phyloP scores from a whole-genome alignment of 1,139 yeast species.

The Geotrichum macrosporum region DNA sequence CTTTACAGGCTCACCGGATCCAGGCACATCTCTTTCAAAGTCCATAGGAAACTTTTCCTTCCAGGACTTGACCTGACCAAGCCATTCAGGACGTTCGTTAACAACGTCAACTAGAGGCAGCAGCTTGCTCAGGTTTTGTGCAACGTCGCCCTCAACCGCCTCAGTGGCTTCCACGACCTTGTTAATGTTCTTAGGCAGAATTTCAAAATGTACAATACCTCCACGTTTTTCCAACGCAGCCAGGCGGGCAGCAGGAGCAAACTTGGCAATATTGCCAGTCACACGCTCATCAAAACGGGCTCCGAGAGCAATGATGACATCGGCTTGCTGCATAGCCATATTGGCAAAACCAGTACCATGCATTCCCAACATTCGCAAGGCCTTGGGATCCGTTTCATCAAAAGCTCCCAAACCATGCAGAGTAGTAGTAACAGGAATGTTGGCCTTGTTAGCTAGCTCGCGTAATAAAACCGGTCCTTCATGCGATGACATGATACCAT shows the following conservation, averaged over 20 bases:
- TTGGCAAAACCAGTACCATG: constrained; percentile 96
- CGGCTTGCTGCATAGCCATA: constrained; percentile 88
- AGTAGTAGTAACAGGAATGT: constrained; percentile 93
- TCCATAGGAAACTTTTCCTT: constrained; percentile 79
- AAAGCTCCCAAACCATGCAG: constrained; percentile 91
- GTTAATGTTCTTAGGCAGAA: constrained; percentile 92
- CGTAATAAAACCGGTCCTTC: constrained; percentile 77
- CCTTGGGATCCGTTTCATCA: constrained; percentile 86
- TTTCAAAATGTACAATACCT: constrained; percentile 94
- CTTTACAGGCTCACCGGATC: constrained; percentile 68
- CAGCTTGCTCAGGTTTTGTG: constrained; percentile 66
- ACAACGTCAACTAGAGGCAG: constrained; percentile 67
- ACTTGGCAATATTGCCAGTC: constrained; percentile 76
- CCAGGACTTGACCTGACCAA: constrained; percentile 69
- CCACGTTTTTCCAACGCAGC: constrained; percentile 90
- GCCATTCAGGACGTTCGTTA: constrained; percentile 73
- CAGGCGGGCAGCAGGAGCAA: constrained; percentile 87
- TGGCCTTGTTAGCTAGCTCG: constrained; percentile 84
- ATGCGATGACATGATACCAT: constrained; percentile 74
- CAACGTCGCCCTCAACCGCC: constrained; percentile 95
- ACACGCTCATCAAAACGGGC: constrained; percentile 99
- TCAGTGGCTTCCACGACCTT: constrained; percentile 96
- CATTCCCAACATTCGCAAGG: constrained; percentile 96
- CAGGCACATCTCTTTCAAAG: constrained; percentile 56
- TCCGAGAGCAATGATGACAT: constrained; percentile 87